Base-by-base conservation (phyloP, 2,329 filamentous ascomycete species). In the Coniochaeta ligniaria region DNA sequence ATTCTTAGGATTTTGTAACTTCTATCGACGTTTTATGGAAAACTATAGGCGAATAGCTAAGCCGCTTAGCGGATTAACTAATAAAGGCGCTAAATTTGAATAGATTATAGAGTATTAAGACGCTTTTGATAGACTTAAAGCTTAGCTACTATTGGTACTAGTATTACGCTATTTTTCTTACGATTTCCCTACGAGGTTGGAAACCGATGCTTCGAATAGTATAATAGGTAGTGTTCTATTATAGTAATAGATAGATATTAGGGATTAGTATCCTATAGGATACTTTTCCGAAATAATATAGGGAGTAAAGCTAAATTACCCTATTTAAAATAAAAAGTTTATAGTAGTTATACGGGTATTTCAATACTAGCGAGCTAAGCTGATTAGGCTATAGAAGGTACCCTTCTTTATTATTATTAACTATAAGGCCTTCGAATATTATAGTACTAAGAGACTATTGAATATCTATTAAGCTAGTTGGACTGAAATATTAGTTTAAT, bases 361-460 rank as follows among this genome's bases (percentile, higher is more conserved):
- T n/a, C n/a, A n/a, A n/a, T n/a, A n/a, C n/a, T n/a, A n/a, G n/a
- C n/a, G n/a, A n/a, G n/a, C n/a, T n/a, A n/a, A n/a, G n/a, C n/a
- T n/a, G n/a, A n/a, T n/a, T n/a, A n/a, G n/a, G n/a, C n/a, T n/a
- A n/a, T n/a, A n/a, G n/a, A n/a, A n/a, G n/a, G n/a, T n/a, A n/a
- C n/a, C n/a, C n/a, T n/a, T n/a, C n/a, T n/a, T n/a, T n/a, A 14
- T 36, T 8, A 36, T 36, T 36, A 36, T 14, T 14, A 14, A 36
- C 35, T 36, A 36, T n/a, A n/a, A n/a, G n/a, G n/a, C n/a, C n/a
- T n/a, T n/a, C n/a, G n/a, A n/a, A n/a, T n/a, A n/a, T n/a, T 60
- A 26, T 17, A 62, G 38, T 58, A 61, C 33, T 60, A 60, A 62
- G 33, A 12, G 31, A 5, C n/a, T 58, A 8, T 24, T 61, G 26